Evolutionary conservation across 2,329 filamentous ascomycete species (phyloP), one percentile per base, ranked within the genome.

Genomic region (Calonectria crousiana): DNA sequence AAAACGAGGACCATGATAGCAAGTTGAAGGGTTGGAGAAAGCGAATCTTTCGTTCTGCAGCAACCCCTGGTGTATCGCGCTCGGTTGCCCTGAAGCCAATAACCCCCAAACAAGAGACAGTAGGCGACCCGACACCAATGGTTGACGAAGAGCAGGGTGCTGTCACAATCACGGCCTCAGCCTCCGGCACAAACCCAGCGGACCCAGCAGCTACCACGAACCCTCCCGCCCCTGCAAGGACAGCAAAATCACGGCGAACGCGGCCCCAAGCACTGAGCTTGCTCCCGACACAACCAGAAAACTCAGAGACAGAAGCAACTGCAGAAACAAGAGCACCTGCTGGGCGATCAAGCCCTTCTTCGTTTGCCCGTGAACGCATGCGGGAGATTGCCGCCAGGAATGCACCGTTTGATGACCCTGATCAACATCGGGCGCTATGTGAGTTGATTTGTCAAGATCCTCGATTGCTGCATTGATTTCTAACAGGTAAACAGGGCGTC

Each of bases 341-440:
- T 41, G 84, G 85, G 28, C 84, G 85, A 34, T 82, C 82, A 64
- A 87, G 86, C 73, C 86, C 86, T 4, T 87, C 86, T 6, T 86
- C 85, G 10, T 85, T 87, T 79, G 85, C 86, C 32, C 82, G 86
- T 60, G 83, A 86, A 74, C 83, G 86, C 23, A 87, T 87, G 84
- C 84, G 85, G 56, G 82, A 86, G 64, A 85, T 87, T 74, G 86
- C 86, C 13, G 83, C 84, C 66, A 85, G 83, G 38, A 86, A 86
- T 60, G 84, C 85, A 67, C 85, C 86, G 41, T 84, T 87, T 74
- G 86, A 86, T 34, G 86, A 87, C 56, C 85, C 85, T 10, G 86
- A 87, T 75, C 79, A 82, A 64, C 81, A 82, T 64, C 82, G 82
- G 74, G 84, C 85, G 41, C 82, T 82, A 73, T 87, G 86, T 87